A percentile compares a stretch with the other conserved stretches of the same genome.
phyloP scores from a whole-genome alignment of 306 rosid genomes.

The Leucaena leucocephala region DNA sequence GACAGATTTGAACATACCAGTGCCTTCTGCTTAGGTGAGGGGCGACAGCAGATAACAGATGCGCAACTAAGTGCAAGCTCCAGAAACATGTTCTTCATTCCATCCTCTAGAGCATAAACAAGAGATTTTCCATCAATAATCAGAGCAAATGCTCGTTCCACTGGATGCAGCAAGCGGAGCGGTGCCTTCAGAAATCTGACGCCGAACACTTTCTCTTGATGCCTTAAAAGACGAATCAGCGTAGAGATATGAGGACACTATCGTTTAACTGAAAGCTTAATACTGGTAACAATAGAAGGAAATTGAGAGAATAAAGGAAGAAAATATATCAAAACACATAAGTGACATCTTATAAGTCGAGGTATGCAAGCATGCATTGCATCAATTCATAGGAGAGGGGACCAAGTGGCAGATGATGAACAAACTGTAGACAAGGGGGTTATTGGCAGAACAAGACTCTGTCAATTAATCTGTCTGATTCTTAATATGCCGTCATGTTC shows the following conservation, averaged over 20 bases:
- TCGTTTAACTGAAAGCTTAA: not conserved
- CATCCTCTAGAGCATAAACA: constrained; percentile 8
- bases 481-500: not conserved
- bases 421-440: not conserved
- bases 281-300: not conserved
- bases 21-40: constrained; percentile 20
- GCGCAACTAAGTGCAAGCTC: not conserved
- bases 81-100: constrained; percentile 12
- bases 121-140: constrained; percentile 24
- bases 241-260: not conserved
- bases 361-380: not conserved
- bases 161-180: constrained; percentile 1
- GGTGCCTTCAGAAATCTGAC: constrained; percentile 11
- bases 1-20: not conserved
- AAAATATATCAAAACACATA: not conserved
- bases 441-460: not conserved
- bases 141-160: constrained; percentile 8
- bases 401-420: not conserved
- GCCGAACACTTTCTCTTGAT: constrained; percentile 21
- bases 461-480: not conserved
- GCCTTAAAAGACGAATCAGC: constrained; percentile 9
- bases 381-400: not conserved
- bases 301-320: not conserved
- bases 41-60: constrained; percentile 27
- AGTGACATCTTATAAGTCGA: not conserved